A percentile compares a stretch with the other conserved stretches of the same genome.
Conservation (phyloP, 495 filamentous ascomycete species). For the Margaritispora aquatica region DNA sequence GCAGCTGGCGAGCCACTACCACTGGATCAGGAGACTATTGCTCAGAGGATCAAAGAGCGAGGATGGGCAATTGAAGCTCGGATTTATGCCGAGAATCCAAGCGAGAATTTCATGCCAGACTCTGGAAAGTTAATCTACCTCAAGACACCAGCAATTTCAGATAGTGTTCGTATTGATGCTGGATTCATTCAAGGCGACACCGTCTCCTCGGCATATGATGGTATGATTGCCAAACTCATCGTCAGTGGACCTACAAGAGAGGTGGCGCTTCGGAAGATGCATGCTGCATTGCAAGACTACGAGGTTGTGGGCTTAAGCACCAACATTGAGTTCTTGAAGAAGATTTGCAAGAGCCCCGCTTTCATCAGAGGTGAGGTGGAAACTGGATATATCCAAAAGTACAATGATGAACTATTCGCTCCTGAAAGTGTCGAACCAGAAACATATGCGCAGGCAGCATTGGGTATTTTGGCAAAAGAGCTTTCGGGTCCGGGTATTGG, state of each 20-base stretch:
- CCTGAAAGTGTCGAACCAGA: conserved; percentile 50
- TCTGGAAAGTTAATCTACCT: conserved; percentile 86
- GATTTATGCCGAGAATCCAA: conserved; percentile 95
- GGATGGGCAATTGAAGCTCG: conserved; percentile 92
- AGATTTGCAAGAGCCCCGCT: conserved; percentile 67
- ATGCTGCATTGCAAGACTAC: conserved; percentile 78
- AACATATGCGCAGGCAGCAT: conserved; percentile 74
- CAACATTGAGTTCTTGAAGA: conserved; percentile 95
- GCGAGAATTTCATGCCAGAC: conserved; percentile 84
- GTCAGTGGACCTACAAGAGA: conserved; percentile 74
- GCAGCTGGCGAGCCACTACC: conserved; percentile 85
- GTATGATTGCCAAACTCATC: conserved; percentile 98
- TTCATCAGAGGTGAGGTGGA: conserved; percentile 89
- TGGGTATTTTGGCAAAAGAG: conserved; percentile 54
- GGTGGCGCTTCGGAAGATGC: conserved; percentile 77
- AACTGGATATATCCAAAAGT: conserved; percentile 91
- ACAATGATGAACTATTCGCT: conserved; percentile 66
- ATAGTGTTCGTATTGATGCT: conserved; percentile 82
- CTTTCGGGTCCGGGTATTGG: conserved; percentile 21
- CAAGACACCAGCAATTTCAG: conserved; percentile 57
- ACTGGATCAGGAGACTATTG: conserved; percentile 75
- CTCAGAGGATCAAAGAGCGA: conserved; percentile 62
- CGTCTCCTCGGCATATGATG: conserved; percentile 93
- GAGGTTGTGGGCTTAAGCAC: conserved; percentile 89
- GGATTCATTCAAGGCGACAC: conserved; percentile 89